Evolutionary conservation across 1,284 basidiomycete genomes (phyloP).

Genomic region (Pascua guehoae): DNA sequence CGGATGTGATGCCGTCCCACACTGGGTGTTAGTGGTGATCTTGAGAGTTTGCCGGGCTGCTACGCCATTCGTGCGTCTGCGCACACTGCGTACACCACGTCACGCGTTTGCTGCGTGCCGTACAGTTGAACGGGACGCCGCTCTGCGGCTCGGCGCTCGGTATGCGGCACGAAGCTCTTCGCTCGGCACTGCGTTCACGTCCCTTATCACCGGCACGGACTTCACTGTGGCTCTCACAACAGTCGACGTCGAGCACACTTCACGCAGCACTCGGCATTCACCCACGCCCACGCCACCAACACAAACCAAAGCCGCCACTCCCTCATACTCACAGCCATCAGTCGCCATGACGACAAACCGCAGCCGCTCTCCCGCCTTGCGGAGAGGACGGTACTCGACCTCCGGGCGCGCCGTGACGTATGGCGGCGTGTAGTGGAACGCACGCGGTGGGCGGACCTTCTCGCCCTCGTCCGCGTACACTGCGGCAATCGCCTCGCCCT

Average conservation of each 20-base stretch:
- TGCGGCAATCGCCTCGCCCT: constrained; percentile 69
- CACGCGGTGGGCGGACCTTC: constrained; percentile 59
- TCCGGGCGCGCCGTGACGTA: constrained; percentile 90
- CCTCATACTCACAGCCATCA: constrained; percentile 62
- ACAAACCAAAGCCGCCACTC: no score
- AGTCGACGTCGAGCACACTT: no score
- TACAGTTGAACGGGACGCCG: no score
- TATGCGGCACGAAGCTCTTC: no score
- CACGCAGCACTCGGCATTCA: no score
- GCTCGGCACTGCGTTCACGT: no score
- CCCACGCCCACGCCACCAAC: no score
- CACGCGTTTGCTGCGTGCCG: background rate
- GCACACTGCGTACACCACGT: no score
- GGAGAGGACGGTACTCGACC: constrained; percentile 72
- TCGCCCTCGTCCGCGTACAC: constrained; percentile 63
- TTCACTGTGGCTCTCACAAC: no score
- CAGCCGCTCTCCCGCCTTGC: constrained; percentile 44
- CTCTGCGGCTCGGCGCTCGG: no score
- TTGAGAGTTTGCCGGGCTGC: background rate
- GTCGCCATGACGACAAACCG: constrained; percentile 84
- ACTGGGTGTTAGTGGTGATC: constrained; percentile 45
- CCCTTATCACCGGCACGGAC: no score
- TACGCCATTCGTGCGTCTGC: background rate
- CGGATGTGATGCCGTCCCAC: constrained; percentile 92
- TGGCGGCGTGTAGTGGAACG: constrained; percentile 79